Base-by-base conservation (phyloP, 768 basidiomycete genomes). In the Dendrothele bispora region DNA sequence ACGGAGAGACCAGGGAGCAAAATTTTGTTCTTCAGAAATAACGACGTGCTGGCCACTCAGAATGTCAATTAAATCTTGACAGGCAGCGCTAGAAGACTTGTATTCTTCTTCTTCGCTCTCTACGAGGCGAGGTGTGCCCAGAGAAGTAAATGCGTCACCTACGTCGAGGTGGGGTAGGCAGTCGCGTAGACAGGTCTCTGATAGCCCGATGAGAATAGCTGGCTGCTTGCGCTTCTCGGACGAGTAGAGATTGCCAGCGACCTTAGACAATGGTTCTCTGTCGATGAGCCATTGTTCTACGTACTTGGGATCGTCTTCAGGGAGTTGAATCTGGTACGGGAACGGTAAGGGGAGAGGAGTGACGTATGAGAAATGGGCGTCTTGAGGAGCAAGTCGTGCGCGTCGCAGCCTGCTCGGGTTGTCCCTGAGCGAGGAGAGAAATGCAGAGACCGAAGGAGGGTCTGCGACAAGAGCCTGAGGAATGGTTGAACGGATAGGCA, bases 141-240 rank as follows among this genome's bases (percentile, higher is more conserved):
- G 71, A 6, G 83, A 48, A 0, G 72, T 67, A 54, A 91, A 83
- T 0, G 89, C 83, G 60, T 97, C 91, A 3, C 94, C 94, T 10
- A 92, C 85, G 48, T 95, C 87, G 17, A 98, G 73, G 54, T 84
- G 80, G 0, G 95, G 95, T 7, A 97, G 63, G 55, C 84, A 89
- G 55, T 95, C 92, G 25, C 74, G 65, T 36, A 92, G 60, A 11
- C 83, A 82, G 2, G 77, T 74, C 39, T 79, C 77, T 1, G 92
- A 83, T 15, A 98, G 55, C 4, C 83, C 91, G 15, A 97, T 73
- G 30, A 98, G 81, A 18, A 62, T 49, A 7, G 37, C 17, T 10
- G 37, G 44, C 15, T 51, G 22, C n/a, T 44, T 36, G 7, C 25
- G 53, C 49, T 39, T 74, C 70, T 39, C 78, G 69, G 3, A 65